Percentiles rank a stretch among this genome's conserved stretches.
Conservation (phyloP, 2,329 filamentous ascomycete species). For the Neofusicoccum ribis region DNA sequence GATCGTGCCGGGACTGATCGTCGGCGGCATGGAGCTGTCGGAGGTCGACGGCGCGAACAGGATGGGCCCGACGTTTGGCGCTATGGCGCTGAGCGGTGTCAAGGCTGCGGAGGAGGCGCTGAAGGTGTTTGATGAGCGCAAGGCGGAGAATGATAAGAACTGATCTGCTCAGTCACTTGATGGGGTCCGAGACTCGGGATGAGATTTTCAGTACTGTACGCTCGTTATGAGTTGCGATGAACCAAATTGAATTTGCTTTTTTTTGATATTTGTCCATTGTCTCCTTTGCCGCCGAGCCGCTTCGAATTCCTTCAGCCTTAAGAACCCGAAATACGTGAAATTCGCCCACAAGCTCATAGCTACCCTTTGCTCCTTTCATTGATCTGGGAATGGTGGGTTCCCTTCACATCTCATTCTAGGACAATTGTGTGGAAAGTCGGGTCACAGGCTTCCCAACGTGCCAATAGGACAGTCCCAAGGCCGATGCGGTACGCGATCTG, state of each 20-base stretch:
- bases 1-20: constrained; percentile 81
- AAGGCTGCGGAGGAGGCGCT: constrained; percentile 89
- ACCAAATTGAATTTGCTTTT: not conserved
- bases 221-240: not conserved
- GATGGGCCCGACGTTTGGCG: constrained; percentile 88
- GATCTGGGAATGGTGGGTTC: too few relatives aligned
- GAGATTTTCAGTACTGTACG: not conserved
- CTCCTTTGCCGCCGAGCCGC: too few relatives aligned
- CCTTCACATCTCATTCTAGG: not conserved
- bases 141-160: constrained; percentile 67
- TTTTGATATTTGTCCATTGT: too few relatives aligned
- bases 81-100: constrained; percentile 83
- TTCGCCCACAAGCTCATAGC: too few relatives aligned
- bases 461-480: not conserved
- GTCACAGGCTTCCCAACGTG: not conserved
- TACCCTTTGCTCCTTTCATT: too few relatives aligned
- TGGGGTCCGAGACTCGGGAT: not conserved
- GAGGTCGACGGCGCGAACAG: constrained; percentile 90
- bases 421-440: not conserved
- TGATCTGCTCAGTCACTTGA: not conserved
- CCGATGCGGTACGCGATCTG: not conserved
- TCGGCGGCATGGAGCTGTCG: constrained; percentile 92
- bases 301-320: too few relatives aligned
- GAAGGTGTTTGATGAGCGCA: constrained; percentile 72
- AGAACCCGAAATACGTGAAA: too few relatives aligned